A percentile compares a stretch with the other conserved stretches of the same genome.
Conservation (phyloP, 2,329 filamentous ascomycete species). For the Calonectria hawksworthii region DNA sequence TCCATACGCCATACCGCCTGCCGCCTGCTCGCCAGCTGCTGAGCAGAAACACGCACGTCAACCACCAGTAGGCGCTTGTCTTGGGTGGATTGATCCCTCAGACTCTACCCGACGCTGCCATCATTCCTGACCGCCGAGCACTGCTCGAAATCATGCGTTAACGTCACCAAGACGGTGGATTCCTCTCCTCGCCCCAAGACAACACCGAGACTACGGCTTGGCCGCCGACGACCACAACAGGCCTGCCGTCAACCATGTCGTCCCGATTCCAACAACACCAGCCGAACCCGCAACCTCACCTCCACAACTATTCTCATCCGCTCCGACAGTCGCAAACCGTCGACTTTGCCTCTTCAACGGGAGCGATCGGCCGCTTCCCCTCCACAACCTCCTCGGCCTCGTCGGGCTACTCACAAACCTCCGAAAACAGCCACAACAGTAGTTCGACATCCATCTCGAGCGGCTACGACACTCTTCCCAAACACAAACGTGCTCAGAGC, state of each 20-base stretch:
- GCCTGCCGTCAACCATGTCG: slow-evolving; percentile 61
- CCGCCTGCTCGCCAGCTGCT: slow-evolving; percentile 19
- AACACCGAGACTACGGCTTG: slow-evolving; percentile 35
- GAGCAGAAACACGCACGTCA: slow-evolving; percentile 6
- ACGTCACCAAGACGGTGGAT: slow-evolving; percentile 40
- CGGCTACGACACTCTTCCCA: slow-evolving; percentile 61
- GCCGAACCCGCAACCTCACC: slow-evolving; percentile 33
- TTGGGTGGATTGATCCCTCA: slow-evolving; percentile 39
- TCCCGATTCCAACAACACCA: slow-evolving; percentile 55
- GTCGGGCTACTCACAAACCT: slow-evolving; percentile 74
- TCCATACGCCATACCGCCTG: slow-evolving; percentile 14
- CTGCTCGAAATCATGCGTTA: slow-evolving; percentile 51
- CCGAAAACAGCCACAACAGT: slow-evolving; percentile 70
- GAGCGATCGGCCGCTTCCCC: slow-evolving; percentile 69
- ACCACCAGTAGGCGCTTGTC: slow-evolving; percentile 36
- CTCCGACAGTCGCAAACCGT: slow-evolving; percentile 69
- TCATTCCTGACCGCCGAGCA: slow-evolving; percentile 40
- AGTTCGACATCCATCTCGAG: slow-evolving; percentile 81
- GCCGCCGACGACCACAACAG: slow-evolving; percentile 38
- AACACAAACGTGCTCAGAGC: slow-evolving; percentile 82
- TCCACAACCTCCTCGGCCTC: slow-evolving; percentile 81
- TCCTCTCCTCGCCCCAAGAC: slow-evolving; percentile 34
- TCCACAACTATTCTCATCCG: slow-evolving; percentile 37
- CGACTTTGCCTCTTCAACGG: slow-evolving; percentile 59
- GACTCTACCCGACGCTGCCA: slow-evolving; percentile 31